Evolutionary conservation across 1,284 basidiomycete genomes (phyloP).

Genomic region (Papiliotrema terrestris): DNA sequence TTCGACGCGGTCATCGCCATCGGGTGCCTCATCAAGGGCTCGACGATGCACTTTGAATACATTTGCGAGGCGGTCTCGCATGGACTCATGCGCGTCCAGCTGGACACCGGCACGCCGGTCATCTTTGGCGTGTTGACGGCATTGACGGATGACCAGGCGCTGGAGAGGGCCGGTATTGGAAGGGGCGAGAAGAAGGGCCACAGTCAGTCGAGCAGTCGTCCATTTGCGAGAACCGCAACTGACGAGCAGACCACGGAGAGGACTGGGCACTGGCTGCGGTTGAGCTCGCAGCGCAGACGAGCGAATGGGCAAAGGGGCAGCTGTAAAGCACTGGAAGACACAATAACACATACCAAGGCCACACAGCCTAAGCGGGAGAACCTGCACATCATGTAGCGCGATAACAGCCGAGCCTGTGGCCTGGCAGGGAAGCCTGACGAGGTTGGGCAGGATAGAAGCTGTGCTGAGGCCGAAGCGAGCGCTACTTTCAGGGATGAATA

Average conservation of each 20-base stretch:
- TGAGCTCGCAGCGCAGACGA: slow-evolving; percentile 75
- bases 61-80: slow-evolving; percentile 90
- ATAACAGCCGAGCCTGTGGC: not conserved
- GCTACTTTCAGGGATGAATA: too few relatives aligned
- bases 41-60: slow-evolving; percentile 98
- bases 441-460: too few relatives aligned
- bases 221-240: too few relatives aligned
- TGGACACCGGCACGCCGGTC: slow-evolving; percentile 91
- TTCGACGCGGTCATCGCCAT: slow-evolving; percentile 96
- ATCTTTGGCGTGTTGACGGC: slow-evolving; percentile 95
- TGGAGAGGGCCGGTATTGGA: slow-evolving; percentile 79
- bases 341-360: not conserved
- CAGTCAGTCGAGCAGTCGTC: slow-evolving; percentile 35
- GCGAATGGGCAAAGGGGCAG: slow-evolving; percentile 70
- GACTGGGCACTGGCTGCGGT: slow-evolving; percentile 96
- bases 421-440: too few relatives aligned
- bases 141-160: slow-evolving; percentile 88
- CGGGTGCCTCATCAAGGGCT: slow-evolving; percentile 95
- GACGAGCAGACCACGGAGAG: slow-evolving; percentile 59
- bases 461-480: too few relatives aligned
- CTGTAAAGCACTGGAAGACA: slow-evolving; percentile 46
- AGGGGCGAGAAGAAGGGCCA: slow-evolving; percentile 46
- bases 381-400: not conserved
- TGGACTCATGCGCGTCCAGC: slow-evolving; percentile 87
- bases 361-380: not conserved